phyloP scores from a whole-genome alignment of 139 green algal species.

The Micractinium conductrix region DNA sequence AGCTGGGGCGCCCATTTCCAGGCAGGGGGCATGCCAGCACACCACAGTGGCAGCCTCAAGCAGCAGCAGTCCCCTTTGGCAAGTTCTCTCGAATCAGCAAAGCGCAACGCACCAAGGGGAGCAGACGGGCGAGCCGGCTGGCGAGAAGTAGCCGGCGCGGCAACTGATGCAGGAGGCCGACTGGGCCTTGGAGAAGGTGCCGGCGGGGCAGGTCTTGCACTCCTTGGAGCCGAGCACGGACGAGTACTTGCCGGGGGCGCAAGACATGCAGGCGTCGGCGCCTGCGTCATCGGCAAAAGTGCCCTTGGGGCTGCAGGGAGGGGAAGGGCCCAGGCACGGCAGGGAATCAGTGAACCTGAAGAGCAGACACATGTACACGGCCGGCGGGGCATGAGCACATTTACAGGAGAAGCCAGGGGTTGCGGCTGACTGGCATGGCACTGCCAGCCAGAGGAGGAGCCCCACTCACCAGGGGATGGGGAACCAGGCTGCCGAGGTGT shows the following conservation, averaged over 20 bases:
- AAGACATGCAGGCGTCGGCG: not conserved
- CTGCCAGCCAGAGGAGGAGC: not conserved
- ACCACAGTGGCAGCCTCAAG: too few relatives aligned
- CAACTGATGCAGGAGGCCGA: not conserved
- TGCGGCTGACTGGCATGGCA: not conserved
- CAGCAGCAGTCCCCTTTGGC: too few relatives aligned
- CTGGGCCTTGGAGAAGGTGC: not conserved
- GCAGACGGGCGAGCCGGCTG: not conserved
- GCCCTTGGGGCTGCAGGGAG: not conserved
- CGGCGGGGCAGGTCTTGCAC: slow-evolving; percentile 27
- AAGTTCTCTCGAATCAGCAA: too few relatives aligned
- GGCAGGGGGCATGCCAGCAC: too few relatives aligned
- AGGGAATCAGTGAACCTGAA: too few relatives aligned
- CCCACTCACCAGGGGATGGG: slow-evolving; percentile 7
- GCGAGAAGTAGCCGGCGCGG: not conserved
- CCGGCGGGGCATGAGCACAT: too few relatives aligned
- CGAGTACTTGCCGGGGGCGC: slow-evolving; percentile 23
- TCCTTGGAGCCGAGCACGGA: slow-evolving; percentile 1
- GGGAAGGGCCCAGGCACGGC: not conserved
- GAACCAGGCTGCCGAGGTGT: not conserved
- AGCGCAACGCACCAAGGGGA: too few relatives aligned
- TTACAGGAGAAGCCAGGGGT: not conserved
- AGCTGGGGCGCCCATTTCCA: too few relatives aligned
- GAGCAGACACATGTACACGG: too few relatives aligned
- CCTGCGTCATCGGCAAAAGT: not conserved